These are phyloP conservation scores for Phaffomyces opuntiae DNA, from an alignment of 805 yeast species.

Conservation along the genomic window DNA sequence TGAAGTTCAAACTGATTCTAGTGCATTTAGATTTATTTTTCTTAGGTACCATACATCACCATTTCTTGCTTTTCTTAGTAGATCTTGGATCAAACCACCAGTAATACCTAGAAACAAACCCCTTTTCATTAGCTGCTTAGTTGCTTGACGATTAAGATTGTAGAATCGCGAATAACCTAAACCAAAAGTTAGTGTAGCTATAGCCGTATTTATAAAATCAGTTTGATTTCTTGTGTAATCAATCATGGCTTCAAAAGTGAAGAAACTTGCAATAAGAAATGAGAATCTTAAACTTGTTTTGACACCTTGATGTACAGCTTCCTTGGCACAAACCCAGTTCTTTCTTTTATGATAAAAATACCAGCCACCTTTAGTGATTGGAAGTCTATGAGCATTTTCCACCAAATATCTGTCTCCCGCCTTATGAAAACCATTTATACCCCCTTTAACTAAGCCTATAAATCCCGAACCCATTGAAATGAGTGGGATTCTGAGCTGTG, in stretches of 20 bases:
- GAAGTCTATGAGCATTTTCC: slow-evolving; percentile 77
- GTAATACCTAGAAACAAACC: slow-evolving; percentile 55
- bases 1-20: background rate
- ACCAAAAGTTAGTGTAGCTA: slow-evolving; percentile 49
- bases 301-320: slow-evolving; percentile 46
- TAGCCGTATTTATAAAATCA: slow-evolving; percentile 59
- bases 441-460: slow-evolving; percentile 48
- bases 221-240: slow-evolving; percentile 47
- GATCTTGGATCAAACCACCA: slow-evolving; percentile 64
- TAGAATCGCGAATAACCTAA: slow-evolving; percentile 40
- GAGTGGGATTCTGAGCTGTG: slow-evolving; percentile 37
- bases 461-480: slow-evolving; percentile 33
- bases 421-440: slow-evolving; percentile 48
- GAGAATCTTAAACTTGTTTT: slow-evolving; percentile 36
- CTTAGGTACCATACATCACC: slow-evolving; percentile 56
- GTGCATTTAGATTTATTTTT: background rate
- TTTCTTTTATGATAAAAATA: slow-evolving; percentile 80
- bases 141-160: slow-evolving; percentile 34
- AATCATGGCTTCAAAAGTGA: slow-evolving; percentile 54
- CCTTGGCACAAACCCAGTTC: slow-evolving; percentile 61
- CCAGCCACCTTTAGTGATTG: slow-evolving; percentile 77
- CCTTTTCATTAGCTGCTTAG: slow-evolving; percentile 34
- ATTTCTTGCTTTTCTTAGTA: slow-evolving; percentile 48
- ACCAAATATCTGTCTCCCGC: slow-evolving; percentile 60
- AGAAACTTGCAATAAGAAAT: slow-evolving; percentile 39